Base-by-base conservation (phyloP, 1,284 basidiomycete genomes). In the Marasmius fiardii region DNA sequence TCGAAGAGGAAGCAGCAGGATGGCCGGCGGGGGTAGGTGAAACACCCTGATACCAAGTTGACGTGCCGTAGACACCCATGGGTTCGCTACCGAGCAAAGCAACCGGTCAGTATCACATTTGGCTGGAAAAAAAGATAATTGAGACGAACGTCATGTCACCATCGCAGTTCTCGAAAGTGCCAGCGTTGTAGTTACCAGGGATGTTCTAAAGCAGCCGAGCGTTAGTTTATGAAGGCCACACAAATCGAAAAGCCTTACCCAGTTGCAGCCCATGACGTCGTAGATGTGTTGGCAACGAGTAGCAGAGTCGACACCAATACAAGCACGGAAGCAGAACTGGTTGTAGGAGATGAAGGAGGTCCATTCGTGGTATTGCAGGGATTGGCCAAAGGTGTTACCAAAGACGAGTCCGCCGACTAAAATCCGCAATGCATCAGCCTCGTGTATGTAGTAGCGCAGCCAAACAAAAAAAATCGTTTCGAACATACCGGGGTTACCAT, bases 251-350 rank as follows among this genome's bases (percentile, higher is more conserved):
- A 47, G 39, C 63, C 69, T 41, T 58, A 77, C 76, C 80, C 79
- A 81, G 61, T 66, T 71, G 68, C 81, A 83, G 12, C 82, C 82
- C 80, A 82, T 81, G 24, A 73, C 59, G 55, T 79, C 78, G 61
- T 79, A 81, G 55, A 80, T 77, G 60, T 80, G 78, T 63, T 83
- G 77, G 69, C 85, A 87, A 63, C 81, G 78, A 10, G 68, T 65
- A 3, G 79, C 77, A 37, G 85, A 82, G 53, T 80, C 77, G 20
- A 75, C 72, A 28, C 82, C 83, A 52, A 74, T 68, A 65, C 85
- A 87, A 28, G 83, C 84, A 54, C 83, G 76, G 73, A 87, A 77
- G 71, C 83, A 88, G 70, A 86, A 88, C 60, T 81, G 73, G 28
- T 56, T 69, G 51, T 75, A 72, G 8, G 77, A 79, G 61, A 83